phyloP scores from a whole-genome alignment of 31 red algal genomes.

The Endocladia muricata region DNA sequence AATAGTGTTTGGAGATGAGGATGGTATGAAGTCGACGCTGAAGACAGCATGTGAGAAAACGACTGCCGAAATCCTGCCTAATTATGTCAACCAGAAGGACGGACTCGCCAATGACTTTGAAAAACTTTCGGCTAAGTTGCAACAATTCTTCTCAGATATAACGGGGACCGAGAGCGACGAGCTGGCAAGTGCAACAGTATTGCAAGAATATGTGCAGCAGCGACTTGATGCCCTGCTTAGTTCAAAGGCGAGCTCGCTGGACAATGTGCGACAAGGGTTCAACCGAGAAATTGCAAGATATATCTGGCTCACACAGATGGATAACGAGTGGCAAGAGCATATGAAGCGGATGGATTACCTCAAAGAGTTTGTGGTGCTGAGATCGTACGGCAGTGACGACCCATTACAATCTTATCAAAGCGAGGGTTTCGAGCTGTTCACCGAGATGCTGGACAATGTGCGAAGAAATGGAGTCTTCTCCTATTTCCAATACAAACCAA shows the following conservation, averaged over 20 bases:
- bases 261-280: constrained; percentile 9
- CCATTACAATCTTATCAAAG: constrained; percentile 78
- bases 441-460: constrained; percentile 62
- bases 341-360: constrained; percentile 81
- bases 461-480: constrained; percentile 90
- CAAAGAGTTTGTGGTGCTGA: constrained; percentile 68
- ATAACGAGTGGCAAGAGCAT: constrained; percentile 82
- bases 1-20: constrained; percentile 38
- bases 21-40: constrained; percentile 9
- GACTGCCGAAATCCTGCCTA: constrained; percentile 52
- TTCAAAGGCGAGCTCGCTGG: constrained; percentile 9
- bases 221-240: constrained; percentile 2
- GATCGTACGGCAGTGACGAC: constrained; percentile 63
- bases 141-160: constrained; percentile 70
- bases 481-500: constrained; percentile 74
- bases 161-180: neutral
- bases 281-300: constrained; percentile 41
- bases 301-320: constrained; percentile 64
- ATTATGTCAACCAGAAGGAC: constrained; percentile 32
- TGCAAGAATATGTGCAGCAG: constrained; percentile 13
- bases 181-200: neutral
- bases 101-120: constrained; percentile 30
- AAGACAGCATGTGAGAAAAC: constrained; percentile 48
- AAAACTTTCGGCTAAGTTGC: constrained; percentile 47
- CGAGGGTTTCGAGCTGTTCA: constrained; percentile 75